phyloP scores from a whole-genome alignment of 2,329 filamentous ascomycete genomes.

The Aureobasidium subglaciale region DNA sequence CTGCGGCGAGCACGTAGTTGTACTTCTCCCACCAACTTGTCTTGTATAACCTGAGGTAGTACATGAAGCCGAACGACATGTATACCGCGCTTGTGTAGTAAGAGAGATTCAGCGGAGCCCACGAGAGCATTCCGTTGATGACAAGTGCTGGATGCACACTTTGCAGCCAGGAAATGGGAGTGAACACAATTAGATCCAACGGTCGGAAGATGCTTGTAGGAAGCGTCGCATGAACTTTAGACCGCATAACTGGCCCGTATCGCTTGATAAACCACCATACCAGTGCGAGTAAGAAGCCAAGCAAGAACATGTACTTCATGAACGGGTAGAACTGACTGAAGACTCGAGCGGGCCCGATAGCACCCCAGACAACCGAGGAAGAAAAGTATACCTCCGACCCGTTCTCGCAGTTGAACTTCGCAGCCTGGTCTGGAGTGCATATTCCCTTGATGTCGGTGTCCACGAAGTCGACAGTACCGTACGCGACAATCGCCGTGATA shows the following conservation, averaged over 20 bases:
- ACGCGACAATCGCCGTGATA: constrained; percentile 72
- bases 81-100: constrained; percentile 17
- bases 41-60: constrained; percentile 59
- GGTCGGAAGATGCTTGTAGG: constrained; percentile 77
- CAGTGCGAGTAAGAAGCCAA: constrained; percentile 38
- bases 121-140: constrained; percentile 14
- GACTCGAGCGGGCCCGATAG: constrained; percentile 44
- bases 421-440: constrained; percentile 72
- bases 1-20: constrained; percentile 47
- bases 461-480: constrained; percentile 85
- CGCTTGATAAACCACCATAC: constrained; percentile 25
- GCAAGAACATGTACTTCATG: constrained; percentile 47
- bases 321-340: constrained; percentile 42
- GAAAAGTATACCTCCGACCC: constrained; percentile 89
- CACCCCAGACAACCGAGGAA: constrained; percentile 73
- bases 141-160: constrained; percentile 15
- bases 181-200: constrained; percentile 78
- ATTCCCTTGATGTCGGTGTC: constrained; percentile 68
- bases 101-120: constrained; percentile 16
- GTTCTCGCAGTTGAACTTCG: constrained; percentile 84
- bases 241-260: constrained; percentile 77
- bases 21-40: constrained; percentile 82
- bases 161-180: constrained; percentile 26
- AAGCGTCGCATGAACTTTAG: constrained; percentile 58
- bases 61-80: constrained; percentile 57